Base-by-base conservation (phyloP, 1,284 basidiomycete species). In the Ganoderma resinaceum region DNA sequence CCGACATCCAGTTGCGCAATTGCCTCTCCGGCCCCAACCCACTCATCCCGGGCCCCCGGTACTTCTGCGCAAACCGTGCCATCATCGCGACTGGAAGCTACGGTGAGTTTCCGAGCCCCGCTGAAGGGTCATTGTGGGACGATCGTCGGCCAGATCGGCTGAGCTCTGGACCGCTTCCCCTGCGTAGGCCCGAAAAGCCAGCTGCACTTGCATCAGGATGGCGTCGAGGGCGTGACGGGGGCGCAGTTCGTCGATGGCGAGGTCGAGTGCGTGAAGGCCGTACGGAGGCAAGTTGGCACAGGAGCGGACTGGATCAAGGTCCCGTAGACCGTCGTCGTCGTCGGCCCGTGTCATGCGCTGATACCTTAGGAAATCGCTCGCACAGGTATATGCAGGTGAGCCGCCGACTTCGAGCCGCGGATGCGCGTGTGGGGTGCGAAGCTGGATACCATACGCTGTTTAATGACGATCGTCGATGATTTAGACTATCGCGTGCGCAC, bases 261-360 rank as follows among this genome's bases (percentile, higher is more conserved):
- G 14, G 85, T 85, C 42, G 87, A 82, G 43, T 89, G 90, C 74
- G 76, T 85, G 55, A 83, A 82, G 66, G 89, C 84, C 14, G 88
- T 91, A 2, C 81, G 90, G 55, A 83, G 83, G 68, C 90, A 91
- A 73, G 84, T 91, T 66, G 89, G 89, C 29, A 86, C 89, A n/a
- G 89, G 90, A 5, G 88, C 89, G 5, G 90, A 91, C 78, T 89
- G 87, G 85, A 86, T 89, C 71, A 88, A 89, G 86, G 87, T 86
- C 63, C 67, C 79, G 72, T 31, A 18, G 62, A 68, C 65, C 66
- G 9, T 37, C 46, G 46, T 42, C 26, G 35, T 23, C 49, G 38
- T 31, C 53, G 65, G 59, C n/a, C 66, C 61, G 63, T 40, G 7
- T 11, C 46, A 23, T 49, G 23, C 11, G 46, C 46, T 49, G 46